Evolutionary conservation across 2,329 filamentous ascomycete species (phyloP).

Genomic region (Penicillium sclerotiorum): DNA sequence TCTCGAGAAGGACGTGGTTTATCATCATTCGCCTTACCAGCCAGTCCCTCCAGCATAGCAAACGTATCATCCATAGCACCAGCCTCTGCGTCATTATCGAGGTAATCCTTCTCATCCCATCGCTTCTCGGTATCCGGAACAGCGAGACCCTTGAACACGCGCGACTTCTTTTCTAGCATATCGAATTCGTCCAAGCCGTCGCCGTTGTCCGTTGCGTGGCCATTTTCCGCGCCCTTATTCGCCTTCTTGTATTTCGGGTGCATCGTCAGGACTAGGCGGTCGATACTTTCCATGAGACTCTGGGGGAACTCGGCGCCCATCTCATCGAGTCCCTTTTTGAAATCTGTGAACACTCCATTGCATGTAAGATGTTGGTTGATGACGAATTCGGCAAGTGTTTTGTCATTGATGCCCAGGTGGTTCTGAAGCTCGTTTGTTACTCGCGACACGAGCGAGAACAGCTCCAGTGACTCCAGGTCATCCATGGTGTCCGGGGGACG

Average conservation of each 20-base stretch:
- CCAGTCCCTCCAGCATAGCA: conserved; percentile 83
- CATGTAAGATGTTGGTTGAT: conserved; percentile 85
- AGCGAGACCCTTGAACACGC: conserved; percentile 86
- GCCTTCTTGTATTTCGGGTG: conserved; percentile 80
- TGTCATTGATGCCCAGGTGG: conserved; percentile 87
- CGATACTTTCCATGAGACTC: conserved; percentile 87
- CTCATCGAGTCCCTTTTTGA: conserved; percentile 72
- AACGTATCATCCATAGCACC: conserved; percentile 91
- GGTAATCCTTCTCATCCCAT: conserved; percentile 55
- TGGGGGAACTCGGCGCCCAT: conserved; percentile 82
- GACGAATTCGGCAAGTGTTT: conserved; percentile 93
- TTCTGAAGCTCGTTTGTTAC: conserved; percentile 94
- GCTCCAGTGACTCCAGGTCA: conserved; percentile 86
- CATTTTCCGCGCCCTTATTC: conserved; percentile 35
- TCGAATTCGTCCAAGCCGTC: conserved; percentile 47
- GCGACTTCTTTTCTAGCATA: conserved; percentile 70
- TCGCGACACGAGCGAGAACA: conserved; percentile 90
- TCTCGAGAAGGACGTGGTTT: conserved; percentile 37
- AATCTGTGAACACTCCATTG: conserved; percentile 65
- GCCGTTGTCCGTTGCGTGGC: conserved; percentile 49
- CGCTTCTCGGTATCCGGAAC: conserved; percentile 74
- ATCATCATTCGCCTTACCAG: conserved; percentile 61
- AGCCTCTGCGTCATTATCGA: conserved; percentile 46
- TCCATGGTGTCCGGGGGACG: conserved; percentile 63
- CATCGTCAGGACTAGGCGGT: conserved; percentile 83